Percentiles rank a stretch among this genome's conserved stretches.
These are phyloP conservation scores for Wickerhamomyces hampshirensis DNA, from an alignment of 805 yeast species.

Conservation along the genomic window DNA sequence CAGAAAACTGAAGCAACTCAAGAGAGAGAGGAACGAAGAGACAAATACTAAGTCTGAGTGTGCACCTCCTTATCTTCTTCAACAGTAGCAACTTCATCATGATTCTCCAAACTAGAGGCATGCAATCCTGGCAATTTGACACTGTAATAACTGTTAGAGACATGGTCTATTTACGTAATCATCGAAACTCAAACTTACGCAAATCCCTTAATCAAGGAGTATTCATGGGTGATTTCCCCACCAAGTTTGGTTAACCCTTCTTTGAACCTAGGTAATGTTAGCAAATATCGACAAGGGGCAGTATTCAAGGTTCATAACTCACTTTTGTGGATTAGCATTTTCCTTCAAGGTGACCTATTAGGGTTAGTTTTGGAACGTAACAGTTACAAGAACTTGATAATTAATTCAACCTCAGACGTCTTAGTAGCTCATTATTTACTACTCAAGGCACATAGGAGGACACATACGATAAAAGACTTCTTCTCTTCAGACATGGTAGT, in stretches of 20 bases:
- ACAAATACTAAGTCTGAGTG: too few relatives aligned
- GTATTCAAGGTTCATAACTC: constrained; percentile 14
- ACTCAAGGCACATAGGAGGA: background rate
- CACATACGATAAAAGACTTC: constrained; percentile 24
- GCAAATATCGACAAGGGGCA: too few relatives aligned
- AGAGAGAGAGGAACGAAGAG: too few relatives aligned
- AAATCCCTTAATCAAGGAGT: constrained; percentile 62
- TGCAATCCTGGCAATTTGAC: constrained; percentile 52
- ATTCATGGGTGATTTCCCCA: constrained; percentile 58
- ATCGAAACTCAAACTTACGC: too few relatives aligned
- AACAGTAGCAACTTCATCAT: constrained; percentile 49
- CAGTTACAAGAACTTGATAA: too few relatives aligned
- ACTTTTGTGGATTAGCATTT: constrained; percentile 26
- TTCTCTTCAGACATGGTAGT: constrained; percentile 21
- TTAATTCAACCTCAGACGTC: too few relatives aligned
- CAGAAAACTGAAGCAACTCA: too few relatives aligned
- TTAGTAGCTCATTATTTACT: too few relatives aligned
- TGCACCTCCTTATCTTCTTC: constrained; percentile 69
- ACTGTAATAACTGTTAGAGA: constrained; percentile 5
- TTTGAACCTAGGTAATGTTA: constrained; percentile 40
- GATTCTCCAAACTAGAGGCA: constrained; percentile 38
- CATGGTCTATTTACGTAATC: too few relatives aligned
- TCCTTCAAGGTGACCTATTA: constrained; percentile 36
- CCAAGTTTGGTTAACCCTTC: constrained; percentile 46
- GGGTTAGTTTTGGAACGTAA: constrained; percentile 2